Evolutionary conservation across 1,139 yeast genomes (phyloP), one percentile per base, ranked within the genome.

Genomic region (Suhomyces panamericanus): DNA sequence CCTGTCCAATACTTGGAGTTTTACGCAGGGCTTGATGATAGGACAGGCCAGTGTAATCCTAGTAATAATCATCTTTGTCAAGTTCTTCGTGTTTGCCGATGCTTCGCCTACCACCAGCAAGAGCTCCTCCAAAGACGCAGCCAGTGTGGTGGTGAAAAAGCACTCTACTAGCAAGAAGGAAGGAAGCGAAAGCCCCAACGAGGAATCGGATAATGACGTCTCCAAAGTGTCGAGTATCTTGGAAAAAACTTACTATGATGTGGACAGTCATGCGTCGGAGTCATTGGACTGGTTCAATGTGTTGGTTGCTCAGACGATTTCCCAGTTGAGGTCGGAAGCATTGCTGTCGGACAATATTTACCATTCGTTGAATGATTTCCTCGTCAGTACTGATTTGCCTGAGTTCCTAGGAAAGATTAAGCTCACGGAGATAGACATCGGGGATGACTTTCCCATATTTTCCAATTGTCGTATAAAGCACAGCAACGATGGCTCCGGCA

Each of bases 231-330:
- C 58, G 56, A 54, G 83, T 0, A 87, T 91, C 26, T 70, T 93
- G 42, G 97, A 91, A 54, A 91, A 90, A 59, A 90, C 97, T 0
- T 90, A 89, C 60, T 95, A 95, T 63, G 89, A 93, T 59, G 97
- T 93, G 1, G 82, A 84, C 36, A 83, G 83, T 20, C 99, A 95
- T 62, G 73, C 85, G 3, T 80, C 97, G 0, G 99, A 93, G 67
- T 85, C 96, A 0, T 69, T 93, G 45, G 99, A 93, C 63, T 93
- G 99, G 99, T 89, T 93, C 62, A 93, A 93, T 57, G 98, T 93
- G 1, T 71, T 93, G 39, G 78, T 93, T 17, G 99, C 97, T 0
- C 98, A 95, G 61, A 85, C 91, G 5, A 84, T 93, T 20, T 81
- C 89, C 17, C 96, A 91, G 55, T 77, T 90, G 49, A 76, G 99